These are phyloP conservation scores for Pyrenophora tritici-repentis DNA, from an alignment of 2,329 filamentous ascomycete species.

Conservation along the genomic window DNA sequence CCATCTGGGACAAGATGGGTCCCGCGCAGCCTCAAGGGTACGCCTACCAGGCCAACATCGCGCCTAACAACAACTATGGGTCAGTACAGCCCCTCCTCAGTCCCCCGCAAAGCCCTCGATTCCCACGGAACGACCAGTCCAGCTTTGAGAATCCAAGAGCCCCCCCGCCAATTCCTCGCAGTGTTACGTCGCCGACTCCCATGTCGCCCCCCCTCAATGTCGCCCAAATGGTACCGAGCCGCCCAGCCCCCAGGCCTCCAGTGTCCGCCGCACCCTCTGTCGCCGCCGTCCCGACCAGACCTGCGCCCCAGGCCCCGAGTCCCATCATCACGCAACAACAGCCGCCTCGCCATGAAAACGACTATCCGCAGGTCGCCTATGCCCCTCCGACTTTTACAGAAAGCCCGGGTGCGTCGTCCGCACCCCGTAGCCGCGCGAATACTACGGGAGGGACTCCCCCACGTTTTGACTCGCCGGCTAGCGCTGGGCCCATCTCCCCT, in stretches of 20 bases:
- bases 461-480: constrained; percentile 54
- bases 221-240: constrained; percentile 69
- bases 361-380: constrained; percentile 51
- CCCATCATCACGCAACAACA: constrained; percentile 38
- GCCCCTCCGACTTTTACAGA: constrained; percentile 50
- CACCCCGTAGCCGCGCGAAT: constrained; percentile 50
- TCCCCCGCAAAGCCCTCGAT: constrained; percentile 81
- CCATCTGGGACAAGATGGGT: constrained; percentile 95
- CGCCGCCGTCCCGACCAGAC: constrained; percentile 61
- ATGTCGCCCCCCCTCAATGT: constrained; percentile 47
- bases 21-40: constrained; percentile 69
- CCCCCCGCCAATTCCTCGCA: constrained; percentile 79
- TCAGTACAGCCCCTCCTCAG: constrained; percentile 64
- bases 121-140: constrained; percentile 85
- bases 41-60: constrained; percentile 45
- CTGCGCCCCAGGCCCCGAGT: constrained; percentile 62
- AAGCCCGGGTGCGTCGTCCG: constrained; percentile 42
- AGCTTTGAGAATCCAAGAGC: constrained; percentile 97
- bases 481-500: constrained; percentile 43
- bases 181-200: constrained; percentile 48
- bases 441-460: constrained; percentile 48
- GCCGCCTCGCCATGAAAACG: constrained; percentile 44
- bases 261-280: constrained; percentile 50
- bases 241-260: constrained; percentile 88
- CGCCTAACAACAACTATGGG: constrained; percentile 43